These are phyloP conservation scores for Leptodermis oblonga DNA, from an alignment of 257 asterid species.

Conservation along the genomic window DNA sequence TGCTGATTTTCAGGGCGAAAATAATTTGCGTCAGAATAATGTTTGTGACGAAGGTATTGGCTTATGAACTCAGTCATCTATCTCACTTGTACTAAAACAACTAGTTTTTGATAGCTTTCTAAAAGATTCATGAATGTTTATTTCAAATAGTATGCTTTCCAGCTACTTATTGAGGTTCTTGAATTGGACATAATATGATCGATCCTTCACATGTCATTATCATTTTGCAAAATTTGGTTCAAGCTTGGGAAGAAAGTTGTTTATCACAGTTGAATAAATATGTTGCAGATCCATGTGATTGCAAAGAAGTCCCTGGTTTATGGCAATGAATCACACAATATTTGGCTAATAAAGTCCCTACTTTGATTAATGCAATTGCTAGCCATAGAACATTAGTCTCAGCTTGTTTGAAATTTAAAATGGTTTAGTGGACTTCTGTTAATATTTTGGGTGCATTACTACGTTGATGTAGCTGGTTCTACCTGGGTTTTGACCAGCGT, in stretches of 20 bases:
- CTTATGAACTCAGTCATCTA: conserved; percentile 12
- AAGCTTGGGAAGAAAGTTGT: not conserved
- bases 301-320: not conserved
- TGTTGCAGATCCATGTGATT: not conserved
- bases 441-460: not conserved
- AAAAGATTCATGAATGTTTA: not conserved
- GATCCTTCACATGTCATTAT: not conserved
- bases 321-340: not conserved
- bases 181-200: not conserved
- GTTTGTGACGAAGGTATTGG: conserved; percentile 53
- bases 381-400: not conserved
- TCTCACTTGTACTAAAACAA: not conserved
- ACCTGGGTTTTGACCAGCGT: not conserved
- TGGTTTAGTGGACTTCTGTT: not conserved
- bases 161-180: not conserved
- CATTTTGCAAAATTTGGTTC: not conserved
- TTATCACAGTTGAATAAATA: not conserved
- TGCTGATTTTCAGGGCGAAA: conserved; percentile 59
- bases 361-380: no score
- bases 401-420: not conserved
- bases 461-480: not conserved
- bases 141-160: not conserved
- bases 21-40: conserved; percentile 34
- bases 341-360: not conserved
- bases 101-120: not conserved